Evolutionary conservation across 106 monocot genomes (phyloP).

Genomic region (Xerophyta viscosa): DNA sequence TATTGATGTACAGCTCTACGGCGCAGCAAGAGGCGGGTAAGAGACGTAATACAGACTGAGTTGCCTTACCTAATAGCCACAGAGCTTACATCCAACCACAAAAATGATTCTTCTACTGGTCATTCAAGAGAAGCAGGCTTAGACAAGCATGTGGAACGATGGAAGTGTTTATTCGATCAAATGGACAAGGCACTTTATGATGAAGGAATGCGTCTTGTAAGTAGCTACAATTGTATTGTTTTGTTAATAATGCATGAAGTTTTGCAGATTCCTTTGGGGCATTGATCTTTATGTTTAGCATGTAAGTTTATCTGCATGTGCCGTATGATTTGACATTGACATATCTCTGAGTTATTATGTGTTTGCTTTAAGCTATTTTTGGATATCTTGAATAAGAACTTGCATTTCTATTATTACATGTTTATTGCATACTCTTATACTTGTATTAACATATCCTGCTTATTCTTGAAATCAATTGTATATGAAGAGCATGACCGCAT

Average conservation of each 20-base stretch:
- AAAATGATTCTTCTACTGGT: constrained; percentile 15
- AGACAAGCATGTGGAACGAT: constrained; percentile 45
- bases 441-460: no score
- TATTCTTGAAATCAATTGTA: no score
- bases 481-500: no score
- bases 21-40: constrained; percentile 78
- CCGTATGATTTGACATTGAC: no score
- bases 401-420: no score
- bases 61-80: constrained; percentile 53
- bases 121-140: constrained; percentile 16
- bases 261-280: no score
- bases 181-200: constrained; percentile 64
- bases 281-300: neutral
- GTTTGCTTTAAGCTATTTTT: no score
- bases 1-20: constrained; percentile 57
- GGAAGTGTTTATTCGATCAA: constrained; percentile 67
- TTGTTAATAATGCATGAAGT: no score
- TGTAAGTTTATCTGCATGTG: no score
- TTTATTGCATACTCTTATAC: no score
- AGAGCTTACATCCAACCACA: constrained; percentile 30
- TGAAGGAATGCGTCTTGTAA: constrained; percentile 78
- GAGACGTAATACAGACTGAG: constrained; percentile 61
- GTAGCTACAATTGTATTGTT: constrained; percentile 12
- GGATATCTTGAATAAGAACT: no score
- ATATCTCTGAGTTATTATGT: no score